Percentiles rank a stretch among this genome's conserved stretches.
Evolutionary conservation across 345 rosid species (phyloP).

Genomic region (Eutrema yunnanense): DNA sequence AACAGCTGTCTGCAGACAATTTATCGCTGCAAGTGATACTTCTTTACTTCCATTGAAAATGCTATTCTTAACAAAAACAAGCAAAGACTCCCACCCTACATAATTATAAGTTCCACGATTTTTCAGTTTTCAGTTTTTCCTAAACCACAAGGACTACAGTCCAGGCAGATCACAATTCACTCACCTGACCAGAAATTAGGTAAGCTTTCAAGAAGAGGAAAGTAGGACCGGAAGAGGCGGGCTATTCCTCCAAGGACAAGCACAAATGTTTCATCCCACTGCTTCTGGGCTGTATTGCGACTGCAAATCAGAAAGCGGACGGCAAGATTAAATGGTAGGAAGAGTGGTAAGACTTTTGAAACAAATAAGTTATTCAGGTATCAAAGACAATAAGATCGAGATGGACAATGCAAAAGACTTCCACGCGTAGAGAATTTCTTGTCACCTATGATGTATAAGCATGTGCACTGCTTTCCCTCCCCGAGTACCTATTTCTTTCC

Average conservation of each 20-base stretch:
- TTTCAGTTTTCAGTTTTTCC: background rate
- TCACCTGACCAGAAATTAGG: slow-evolving; percentile 86
- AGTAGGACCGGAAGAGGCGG: slow-evolving; percentile 86
- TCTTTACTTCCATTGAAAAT: slow-evolving; percentile 85
- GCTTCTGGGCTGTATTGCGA: slow-evolving; percentile 97
- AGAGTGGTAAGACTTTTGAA: background rate
- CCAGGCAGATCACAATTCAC: slow-evolving; percentile 13
- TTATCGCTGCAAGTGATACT: slow-evolving; percentile 88
- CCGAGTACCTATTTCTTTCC: slow-evolving; percentile 91
- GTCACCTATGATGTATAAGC: slow-evolving; percentile 97
- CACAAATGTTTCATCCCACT: slow-evolving; percentile 98
- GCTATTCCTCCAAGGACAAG: slow-evolving; percentile 93
- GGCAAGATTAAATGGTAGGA: slow-evolving; percentile 3
- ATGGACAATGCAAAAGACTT: slow-evolving; percentile 5
- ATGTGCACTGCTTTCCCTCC: slow-evolving; percentile 97
- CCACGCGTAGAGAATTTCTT: background rate
- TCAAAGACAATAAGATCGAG: slow-evolving; percentile 2
- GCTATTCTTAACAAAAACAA: slow-evolving; percentile 67
- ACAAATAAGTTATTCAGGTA: slow-evolving; percentile 3
- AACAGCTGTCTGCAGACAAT: slow-evolving; percentile 80
- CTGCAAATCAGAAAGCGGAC: slow-evolving; percentile 40
- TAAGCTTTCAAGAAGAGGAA: slow-evolving; percentile 74
- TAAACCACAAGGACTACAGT: background rate
- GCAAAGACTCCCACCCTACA: slow-evolving; percentile 93
- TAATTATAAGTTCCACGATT: slow-evolving; percentile 5